Evolutionary conservation across 2,329 filamentous ascomycete species (phyloP).

Genomic region (Gaeumannomyces sp.): DNA sequence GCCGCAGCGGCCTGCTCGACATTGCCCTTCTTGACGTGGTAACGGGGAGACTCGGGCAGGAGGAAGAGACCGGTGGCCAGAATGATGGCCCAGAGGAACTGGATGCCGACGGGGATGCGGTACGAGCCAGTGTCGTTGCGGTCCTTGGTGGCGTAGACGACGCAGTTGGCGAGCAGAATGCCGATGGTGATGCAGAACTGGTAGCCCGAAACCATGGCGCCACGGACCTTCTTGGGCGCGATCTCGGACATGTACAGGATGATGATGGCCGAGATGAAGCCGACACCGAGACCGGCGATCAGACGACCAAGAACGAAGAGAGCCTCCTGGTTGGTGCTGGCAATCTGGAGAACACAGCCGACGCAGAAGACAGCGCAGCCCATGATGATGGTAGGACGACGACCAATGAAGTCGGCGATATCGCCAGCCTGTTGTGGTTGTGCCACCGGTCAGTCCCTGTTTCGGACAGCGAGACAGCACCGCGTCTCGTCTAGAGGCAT

Average conservation of each 20-base stretch:
- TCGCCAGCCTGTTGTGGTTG: conserved; percentile 51
- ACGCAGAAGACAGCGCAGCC: conserved; percentile 67
- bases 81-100: conserved; percentile 75
- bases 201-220: conserved; percentile 53
- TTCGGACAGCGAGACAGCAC: neutral
- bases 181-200: conserved; percentile 70
- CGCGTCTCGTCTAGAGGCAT: neutral
- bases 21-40: conserved; percentile 72
- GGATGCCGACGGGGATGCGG: conserved; percentile 74
- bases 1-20: conserved; percentile 57
- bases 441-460: neutral
- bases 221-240: conserved; percentile 60
- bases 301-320: conserved; percentile 68
- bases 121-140: conserved; percentile 60
- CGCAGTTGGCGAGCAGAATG: conserved; percentile 47
- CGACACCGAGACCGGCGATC: conserved; percentile 70
- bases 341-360: conserved; percentile 62
- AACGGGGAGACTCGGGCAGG: conserved; percentile 81
- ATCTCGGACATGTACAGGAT: conserved; percentile 88
- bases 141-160: conserved; percentile 65
- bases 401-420: conserved; percentile 67
- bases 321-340: conserved; percentile 46
- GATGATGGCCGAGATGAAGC: conserved; percentile 73
- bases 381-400: conserved; percentile 63
- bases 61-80: conserved; percentile 65